phyloP scores from a whole-genome alignment of 2,329 filamentous ascomycete genomes.

The Dactylellina cionopaga region DNA sequence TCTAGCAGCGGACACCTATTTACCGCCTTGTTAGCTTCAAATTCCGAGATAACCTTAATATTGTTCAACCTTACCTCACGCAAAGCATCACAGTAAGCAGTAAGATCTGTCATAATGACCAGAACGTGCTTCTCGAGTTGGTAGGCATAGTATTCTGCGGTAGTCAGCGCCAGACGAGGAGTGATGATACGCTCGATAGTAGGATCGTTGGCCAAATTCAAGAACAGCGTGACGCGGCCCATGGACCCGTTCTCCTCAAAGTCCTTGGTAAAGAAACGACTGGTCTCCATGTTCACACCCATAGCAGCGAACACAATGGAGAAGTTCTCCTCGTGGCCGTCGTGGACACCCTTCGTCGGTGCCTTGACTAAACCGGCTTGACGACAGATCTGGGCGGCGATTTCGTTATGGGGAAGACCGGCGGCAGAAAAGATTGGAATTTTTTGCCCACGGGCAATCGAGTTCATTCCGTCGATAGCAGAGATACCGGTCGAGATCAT shows the following conservation, averaged over 20 bases:
- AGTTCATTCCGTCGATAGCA: slow-evolving; percentile 67
- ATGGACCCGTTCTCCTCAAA: slow-evolving; percentile 99
- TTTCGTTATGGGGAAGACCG: slow-evolving; percentile 99
- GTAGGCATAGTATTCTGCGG: slow-evolving; percentile 99
- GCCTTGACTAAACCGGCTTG: slow-evolving; percentile 88
- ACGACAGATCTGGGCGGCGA: slow-evolving; percentile 97
- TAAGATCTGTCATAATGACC: slow-evolving; percentile 97
- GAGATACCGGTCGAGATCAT: slow-evolving; percentile 99
- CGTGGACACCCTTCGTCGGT: slow-evolving; percentile 93
- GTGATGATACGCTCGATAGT: slow-evolving; percentile 99
- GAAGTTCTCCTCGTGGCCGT: slow-evolving; percentile 98
- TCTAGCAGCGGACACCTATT: slow-evolving; percentile 83
- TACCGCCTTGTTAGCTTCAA: slow-evolving; percentile 15
- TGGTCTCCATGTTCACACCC: slow-evolving; percentile 99
- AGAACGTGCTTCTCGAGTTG: slow-evolving; percentile 99
- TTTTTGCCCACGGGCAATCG: slow-evolving; percentile 96
- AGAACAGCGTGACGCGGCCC: slow-evolving; percentile 95
- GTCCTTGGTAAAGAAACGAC: slow-evolving; percentile 96
- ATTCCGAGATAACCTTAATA: background rate
- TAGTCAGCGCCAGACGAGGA: slow-evolving; percentile 95
- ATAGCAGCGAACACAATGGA: slow-evolving; percentile 99
- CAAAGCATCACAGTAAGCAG: slow-evolving; percentile 97
- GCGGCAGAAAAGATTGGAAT: slow-evolving; percentile 99
- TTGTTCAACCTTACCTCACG: slow-evolving; percentile 71
- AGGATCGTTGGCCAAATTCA: slow-evolving; percentile 97